These are phyloP conservation scores for Pneumocystis canis DNA, from an alignment of 1,139 yeast species.

Conservation along the genomic window DNA sequence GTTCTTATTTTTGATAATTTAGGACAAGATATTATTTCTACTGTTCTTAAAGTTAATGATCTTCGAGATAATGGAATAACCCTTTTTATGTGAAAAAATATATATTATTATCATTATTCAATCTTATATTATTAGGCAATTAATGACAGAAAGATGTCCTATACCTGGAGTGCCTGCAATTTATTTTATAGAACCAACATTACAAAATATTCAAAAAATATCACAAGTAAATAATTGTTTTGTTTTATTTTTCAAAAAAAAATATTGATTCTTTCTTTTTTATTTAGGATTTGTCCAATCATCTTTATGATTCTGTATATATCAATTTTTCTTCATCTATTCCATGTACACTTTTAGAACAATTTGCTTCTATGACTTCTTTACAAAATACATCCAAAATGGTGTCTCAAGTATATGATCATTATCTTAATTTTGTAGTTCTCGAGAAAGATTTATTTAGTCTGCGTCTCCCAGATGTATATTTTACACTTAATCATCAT, in stretches of 20 bases:
- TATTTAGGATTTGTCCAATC: constrained; percentile 45
- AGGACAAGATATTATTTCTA: constrained; percentile 73
- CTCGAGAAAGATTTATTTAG: constrained; percentile 86
- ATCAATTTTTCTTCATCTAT: constrained; percentile 76
- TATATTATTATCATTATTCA: neutral
- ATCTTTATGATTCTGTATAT: constrained; percentile 63
- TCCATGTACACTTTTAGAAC: constrained; percentile 66
- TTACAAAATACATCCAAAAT: constrained; percentile 36
- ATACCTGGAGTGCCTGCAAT: constrained; percentile 89
- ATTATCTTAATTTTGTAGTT: constrained; percentile 77
- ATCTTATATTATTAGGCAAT: constrained; percentile 24
- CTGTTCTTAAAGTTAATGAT: constrained; percentile 82
- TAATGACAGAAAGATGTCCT: constrained; percentile 53
- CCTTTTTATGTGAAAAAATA: constrained; percentile 41
- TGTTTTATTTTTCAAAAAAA: neutral
- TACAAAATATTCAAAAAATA: constrained; percentile 52
- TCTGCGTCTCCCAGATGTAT: constrained; percentile 52
- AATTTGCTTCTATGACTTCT: constrained; percentile 73
- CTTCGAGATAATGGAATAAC: constrained; percentile 64
- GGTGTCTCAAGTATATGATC: constrained; percentile 83
- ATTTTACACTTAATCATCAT: constrained; percentile 56
- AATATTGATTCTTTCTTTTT: neutral
- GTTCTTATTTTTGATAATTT: constrained; percentile 71
- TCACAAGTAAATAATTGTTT: constrained; percentile 25
- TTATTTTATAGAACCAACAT: constrained; percentile 79